Evolutionary conservation across 345 rosid species (phyloP).

Genomic region (Kandelia obovata): DNA sequence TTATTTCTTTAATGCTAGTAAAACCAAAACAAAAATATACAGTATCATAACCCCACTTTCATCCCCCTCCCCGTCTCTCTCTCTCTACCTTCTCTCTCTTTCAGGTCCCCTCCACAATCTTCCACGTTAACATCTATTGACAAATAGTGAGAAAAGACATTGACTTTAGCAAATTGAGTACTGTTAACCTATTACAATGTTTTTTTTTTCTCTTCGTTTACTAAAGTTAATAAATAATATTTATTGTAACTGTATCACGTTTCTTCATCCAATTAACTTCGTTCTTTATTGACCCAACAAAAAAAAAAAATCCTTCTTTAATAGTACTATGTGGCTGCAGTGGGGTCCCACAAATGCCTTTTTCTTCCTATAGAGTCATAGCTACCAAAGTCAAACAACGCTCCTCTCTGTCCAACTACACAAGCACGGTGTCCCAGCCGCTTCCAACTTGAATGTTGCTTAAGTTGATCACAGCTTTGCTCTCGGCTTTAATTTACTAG

Average conservation of each 20-base stretch:
- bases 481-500: too few species aligned
- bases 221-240: background rate
- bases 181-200: background rate
- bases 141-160: slow-evolving; percentile 54
- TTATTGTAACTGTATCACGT: background rate
- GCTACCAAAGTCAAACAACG: slow-evolving; percentile 45
- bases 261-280: background rate
- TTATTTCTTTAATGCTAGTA: slow-evolving; percentile 23
- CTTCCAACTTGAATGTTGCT: background rate
- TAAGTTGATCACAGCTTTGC: too few species aligned
- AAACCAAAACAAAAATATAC: slow-evolving; percentile 23
- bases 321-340: background rate
- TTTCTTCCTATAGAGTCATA: background rate
- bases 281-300: background rate
- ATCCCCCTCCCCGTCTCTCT: slow-evolving; percentile 26
- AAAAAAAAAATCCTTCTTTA: background rate
- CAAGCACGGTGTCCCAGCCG: slow-evolving; percentile 1
- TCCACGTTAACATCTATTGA: slow-evolving; percentile 19
- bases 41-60: slow-evolving; percentile 22
- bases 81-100: slow-evolving; percentile 18
- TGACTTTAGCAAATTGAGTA: slow-evolving; percentile 48
- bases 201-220: background rate
- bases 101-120: slow-evolving; percentile 16
- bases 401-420: slow-evolving; percentile 38
- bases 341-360: slow-evolving; percentile 18